Evolutionary conservation across 2,329 filamentous ascomycete species (phyloP).

Genomic region (Paracoccidioides brasiliensis): DNA sequence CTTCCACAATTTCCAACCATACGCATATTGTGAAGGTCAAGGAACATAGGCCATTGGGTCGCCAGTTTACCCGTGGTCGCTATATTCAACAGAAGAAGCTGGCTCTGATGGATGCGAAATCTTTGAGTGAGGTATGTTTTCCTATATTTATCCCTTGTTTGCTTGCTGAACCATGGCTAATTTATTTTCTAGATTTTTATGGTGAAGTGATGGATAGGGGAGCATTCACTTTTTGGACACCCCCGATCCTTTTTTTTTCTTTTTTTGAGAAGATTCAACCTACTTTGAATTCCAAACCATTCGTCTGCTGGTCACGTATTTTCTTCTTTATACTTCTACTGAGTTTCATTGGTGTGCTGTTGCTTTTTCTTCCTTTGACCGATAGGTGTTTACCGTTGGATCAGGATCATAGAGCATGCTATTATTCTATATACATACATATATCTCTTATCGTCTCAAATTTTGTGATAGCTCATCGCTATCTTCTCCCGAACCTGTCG

Average conservation of each 20-base stretch:
- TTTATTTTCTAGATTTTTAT: slow-evolving; percentile 22
- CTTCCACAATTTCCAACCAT: slow-evolving; percentile 31
- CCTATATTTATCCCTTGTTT: not conserved
- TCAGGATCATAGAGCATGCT: not conserved
- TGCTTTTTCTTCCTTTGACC: not conserved
- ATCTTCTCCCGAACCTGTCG: not conserved
- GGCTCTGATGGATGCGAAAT: slow-evolving; percentile 67
- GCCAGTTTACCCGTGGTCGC: slow-evolving; percentile 63
- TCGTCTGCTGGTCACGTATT: not conserved
- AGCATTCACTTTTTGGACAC: not conserved
- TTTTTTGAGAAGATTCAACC: too few relatives aligned
- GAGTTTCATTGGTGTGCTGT: not conserved
- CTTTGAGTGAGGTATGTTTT: slow-evolving; percentile 64
- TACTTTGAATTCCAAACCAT: not conserved
- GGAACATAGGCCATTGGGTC: slow-evolving; percentile 38
- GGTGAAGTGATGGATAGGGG: slow-evolving; percentile 12
- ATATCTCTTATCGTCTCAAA: not conserved
- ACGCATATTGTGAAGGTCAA: slow-evolving; percentile 33
- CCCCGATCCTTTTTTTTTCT: not conserved
- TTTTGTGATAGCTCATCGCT: not conserved
- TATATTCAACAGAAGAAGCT: slow-evolving; percentile 82
- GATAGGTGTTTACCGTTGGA: too few relatives aligned
- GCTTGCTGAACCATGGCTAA: not conserved
- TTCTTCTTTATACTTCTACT: not conserved
- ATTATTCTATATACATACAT: not conserved